Base-by-base conservation (phyloP, 208 protist genomes). In the Crithidia thermophila region DNA sequence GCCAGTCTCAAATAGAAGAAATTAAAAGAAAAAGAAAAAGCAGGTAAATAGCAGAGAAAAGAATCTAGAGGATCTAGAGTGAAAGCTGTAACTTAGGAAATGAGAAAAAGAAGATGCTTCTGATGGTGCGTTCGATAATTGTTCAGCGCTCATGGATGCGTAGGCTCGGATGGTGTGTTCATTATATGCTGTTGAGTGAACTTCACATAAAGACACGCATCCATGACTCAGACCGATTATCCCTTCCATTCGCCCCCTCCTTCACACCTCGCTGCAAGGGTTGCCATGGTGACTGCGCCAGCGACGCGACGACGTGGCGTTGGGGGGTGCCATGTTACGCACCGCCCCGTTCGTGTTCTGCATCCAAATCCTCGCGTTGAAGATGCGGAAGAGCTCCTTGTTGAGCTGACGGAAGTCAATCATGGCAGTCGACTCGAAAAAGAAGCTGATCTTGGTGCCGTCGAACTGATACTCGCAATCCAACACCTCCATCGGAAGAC, bases 381-480 rank as follows among this genome's bases (percentile, higher is more conserved):
- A 97, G 46, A 91, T 74, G 57, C 88, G 83, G 62, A 79, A 95
- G 0, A 97, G 72, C 39, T 93, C 86, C 65, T 72, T 81, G 72
- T 88, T 93, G 1, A 97, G 75, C 14, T 77, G 58, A 0, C 88
- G 79, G 59, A 97, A 97, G 66, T 95, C 88, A 28, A 94, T 84
- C 9, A 75, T 59, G 21, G 72, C 66, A 3, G 66, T 46, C 7
- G 92, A 75, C 2, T 91, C 79, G 51, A 93, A 95, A 55, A 88
- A 97, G 64, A 97, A 95, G 45, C 75, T 97, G 67, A 95, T 83
- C 75, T 94, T 94, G n/a, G 87, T 88, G 8, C 88, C 78, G 59
- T 97, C 92, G 55, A 90, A 94, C 67, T 95, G 92, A 53, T 93
- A 93, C 77, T 97, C 92, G 65, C 85, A 91, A 62, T 94, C 90